Base-by-base conservation (phyloP, 179 eudicot species). In the Nepenthes alata region DNA sequence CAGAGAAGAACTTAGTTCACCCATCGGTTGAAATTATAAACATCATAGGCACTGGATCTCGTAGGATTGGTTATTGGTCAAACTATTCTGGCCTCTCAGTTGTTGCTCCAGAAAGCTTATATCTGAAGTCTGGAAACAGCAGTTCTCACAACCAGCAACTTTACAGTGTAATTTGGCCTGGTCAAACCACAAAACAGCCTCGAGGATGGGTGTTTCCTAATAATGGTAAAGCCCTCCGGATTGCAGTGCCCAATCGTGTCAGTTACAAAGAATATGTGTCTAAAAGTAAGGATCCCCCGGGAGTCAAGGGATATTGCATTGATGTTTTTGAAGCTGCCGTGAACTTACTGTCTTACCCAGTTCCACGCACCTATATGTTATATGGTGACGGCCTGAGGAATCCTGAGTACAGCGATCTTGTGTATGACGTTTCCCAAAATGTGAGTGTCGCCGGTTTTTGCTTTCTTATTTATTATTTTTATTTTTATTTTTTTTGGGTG, bases 21-120 rank as follows among this genome's bases (percentile, higher is more conserved):
- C 86, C 83, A 10, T 68, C 86, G 8, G 74, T 62, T 65, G 86
- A 81, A 16, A 44, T 84, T 37, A 55, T 81, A 0, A 84, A 81
- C 71, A 69, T 79, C 55, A 80, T 64, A 35, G 90, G 86, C 45
- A 72, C 76, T 5, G 89, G 78, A 2, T 64, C 62, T 11, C 75
- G 76, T n/a, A 70, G 55, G 44, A 56, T 84, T 55, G 90, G 90
- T 37, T 84, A 73, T 62, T 84, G 90, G 90, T 72, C 83, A 37
- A 79, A 66, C 41, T 6, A 58, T 16, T 56, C 61, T 0, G 70
- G 69, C 12, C 55, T 65, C 16, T 56, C 69, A 16, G 55, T n/a
- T 47, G 41, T 65, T 47, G 54, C 61, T 58, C 70, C 70, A 5
- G 64, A 66, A 25, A 61, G 4, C 47, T 58, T 39, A 58, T 34